These are phyloP conservation scores for Phytophthora uliginosa DNA, from an alignment of 352 stramenopile genomes.

Conservation along the genomic window DNA sequence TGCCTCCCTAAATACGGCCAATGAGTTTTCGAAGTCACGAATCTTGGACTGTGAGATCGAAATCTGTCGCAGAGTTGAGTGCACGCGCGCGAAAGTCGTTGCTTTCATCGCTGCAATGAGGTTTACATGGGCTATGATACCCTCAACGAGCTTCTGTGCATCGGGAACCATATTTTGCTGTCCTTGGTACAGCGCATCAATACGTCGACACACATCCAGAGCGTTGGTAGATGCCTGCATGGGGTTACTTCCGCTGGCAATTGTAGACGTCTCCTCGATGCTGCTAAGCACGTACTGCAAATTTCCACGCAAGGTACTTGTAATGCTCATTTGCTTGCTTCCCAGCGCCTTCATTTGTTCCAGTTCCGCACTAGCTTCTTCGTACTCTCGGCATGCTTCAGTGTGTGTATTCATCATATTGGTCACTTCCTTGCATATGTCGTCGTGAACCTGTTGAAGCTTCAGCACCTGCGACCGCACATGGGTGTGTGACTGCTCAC, in stretches of 20 bases:
- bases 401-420: constrained; percentile 58
- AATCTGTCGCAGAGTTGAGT: constrained; percentile 74
- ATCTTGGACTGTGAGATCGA: constrained; percentile 89
- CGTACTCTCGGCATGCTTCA: constrained; percentile 52
- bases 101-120: constrained; percentile 68
- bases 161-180: constrained; percentile 85
- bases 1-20: constrained; percentile 84
- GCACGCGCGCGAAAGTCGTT: constrained; percentile 65
- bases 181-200: constrained; percentile 82
- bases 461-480: constrained; percentile 70
- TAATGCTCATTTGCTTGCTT: constrained; percentile 64
- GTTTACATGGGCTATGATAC: constrained; percentile 65
- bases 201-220: constrained; percentile 85
- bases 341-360: constrained; percentile 62
- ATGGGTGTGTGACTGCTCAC: constrained; percentile 80
- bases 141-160: constrained; percentile 68
- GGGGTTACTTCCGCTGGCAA: constrained; percentile 62
- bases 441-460: constrained; percentile 74
- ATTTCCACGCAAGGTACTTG: constrained; percentile 70
- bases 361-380: constrained; percentile 56
- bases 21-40: constrained; percentile 90
- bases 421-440: constrained; percentile 73
- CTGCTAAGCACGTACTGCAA: constrained; percentile 72
- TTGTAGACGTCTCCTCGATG: constrained; percentile 72
- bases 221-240: constrained; percentile 86